Conservation (phyloP, 75 land plant species). For the Sequoia sempervirens region DNA sequence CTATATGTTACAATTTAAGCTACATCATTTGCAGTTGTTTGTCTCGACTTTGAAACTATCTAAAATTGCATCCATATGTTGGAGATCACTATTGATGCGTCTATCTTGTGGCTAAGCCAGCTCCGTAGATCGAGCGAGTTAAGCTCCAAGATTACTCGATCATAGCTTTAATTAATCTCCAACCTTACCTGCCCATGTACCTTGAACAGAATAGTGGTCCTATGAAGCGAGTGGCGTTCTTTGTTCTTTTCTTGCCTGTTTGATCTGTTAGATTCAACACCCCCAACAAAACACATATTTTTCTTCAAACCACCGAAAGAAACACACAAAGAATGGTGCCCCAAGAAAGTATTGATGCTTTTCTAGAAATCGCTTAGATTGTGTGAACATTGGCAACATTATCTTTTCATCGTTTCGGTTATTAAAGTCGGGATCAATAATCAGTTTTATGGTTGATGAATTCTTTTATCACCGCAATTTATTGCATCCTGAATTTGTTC, state of each 20-base stretch:
- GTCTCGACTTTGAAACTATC: background rate
- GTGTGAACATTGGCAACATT: background rate
- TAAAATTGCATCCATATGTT: background rate
- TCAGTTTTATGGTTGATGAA: background rate
- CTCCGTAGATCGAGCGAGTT: background rate
- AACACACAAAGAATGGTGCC: too few relatives aligned
- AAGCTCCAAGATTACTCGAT: background rate
- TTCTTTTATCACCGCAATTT: background rate
- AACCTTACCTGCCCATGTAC: too few relatives aligned
- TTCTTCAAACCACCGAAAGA: background rate
- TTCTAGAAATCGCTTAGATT: background rate
- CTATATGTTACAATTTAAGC: background rate
- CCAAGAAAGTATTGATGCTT: too few relatives aligned
- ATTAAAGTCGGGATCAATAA: background rate
- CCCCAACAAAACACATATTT: too few relatives aligned
- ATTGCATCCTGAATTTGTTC: background rate
- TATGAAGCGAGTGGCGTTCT: background rate
- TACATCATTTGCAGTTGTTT: background rate
- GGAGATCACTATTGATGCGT: background rate
- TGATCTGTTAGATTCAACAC: too few relatives aligned
- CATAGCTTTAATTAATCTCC: too few relatives aligned
- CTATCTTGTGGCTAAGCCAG: background rate
- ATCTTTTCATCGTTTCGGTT: background rate
- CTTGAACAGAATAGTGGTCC: too few relatives aligned
- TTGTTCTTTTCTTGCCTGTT: too few relatives aligned